Base-by-base conservation (phyloP, 441 rosid species). In the Populus hybrid region DNA sequence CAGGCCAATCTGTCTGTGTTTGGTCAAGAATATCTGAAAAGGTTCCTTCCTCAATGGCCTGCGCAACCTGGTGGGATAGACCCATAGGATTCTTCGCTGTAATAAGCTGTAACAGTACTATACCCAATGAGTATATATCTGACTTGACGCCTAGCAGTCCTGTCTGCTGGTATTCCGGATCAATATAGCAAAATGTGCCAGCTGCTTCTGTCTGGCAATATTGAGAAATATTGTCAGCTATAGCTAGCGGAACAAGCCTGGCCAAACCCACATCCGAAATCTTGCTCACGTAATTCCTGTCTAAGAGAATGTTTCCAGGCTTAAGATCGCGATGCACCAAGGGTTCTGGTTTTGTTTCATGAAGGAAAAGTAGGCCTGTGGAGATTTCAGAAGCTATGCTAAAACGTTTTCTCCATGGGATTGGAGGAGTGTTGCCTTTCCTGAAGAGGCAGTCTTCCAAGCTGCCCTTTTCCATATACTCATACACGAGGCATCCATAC, bases 171-270 rank as follows among this genome's bases (percentile, higher is more conserved):
- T 94, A 92, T 83, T 92, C 97, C 0, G 97, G 98, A 61, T 94
- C 97, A 1, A 93, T 91, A 76, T 93, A 95, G 72, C 91, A 95
- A 71, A 95, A 93, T n/a, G 98, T 93, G 6, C 98, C 93, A 7
- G 93, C 94, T 46, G 92, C 90, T 53, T 91, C 84, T 11, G 98
- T 94, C 86, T 89, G 63, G 79, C 71, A 85, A 82, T 91, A 91
- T 76, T 89, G 84, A 40, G 89, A 83, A 69, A 78, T 78, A 67
- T 18, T 73, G 77, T 87, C 83, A 30, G 89, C 76, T 14, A 69
- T 65, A 9, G 90, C 36, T 6, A 77, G 73, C 23, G 97, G 98
- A 67, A 95, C 92, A 3, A 95, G 83, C 68, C 90, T 83, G 35
- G 96, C 92, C 57, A 95, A 83, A 24, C 94, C 97, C 9, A 91